These are phyloP conservation scores for Davidsoniella eucalypti DNA, from an alignment of 2,329 filamentous ascomycete species.

Conservation along the genomic window DNA sequence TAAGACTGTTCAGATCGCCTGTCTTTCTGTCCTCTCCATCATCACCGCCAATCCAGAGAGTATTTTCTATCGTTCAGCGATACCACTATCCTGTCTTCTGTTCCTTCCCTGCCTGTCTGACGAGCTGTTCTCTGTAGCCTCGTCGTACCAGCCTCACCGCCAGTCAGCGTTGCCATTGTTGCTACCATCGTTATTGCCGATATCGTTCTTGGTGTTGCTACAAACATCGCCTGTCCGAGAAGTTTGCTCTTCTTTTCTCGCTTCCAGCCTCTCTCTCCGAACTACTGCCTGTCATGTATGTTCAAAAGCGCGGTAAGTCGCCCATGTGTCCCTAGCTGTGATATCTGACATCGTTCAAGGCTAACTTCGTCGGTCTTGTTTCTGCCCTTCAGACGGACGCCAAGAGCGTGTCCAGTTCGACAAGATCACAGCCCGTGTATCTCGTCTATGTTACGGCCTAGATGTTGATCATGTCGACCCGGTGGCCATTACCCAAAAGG, in stretches of 20 bases:
- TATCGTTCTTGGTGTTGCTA: neutral
- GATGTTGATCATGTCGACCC: slow-evolving; percentile 92
- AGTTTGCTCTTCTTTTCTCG: slow-evolving; percentile 1
- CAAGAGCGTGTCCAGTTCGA: slow-evolving; percentile 99
- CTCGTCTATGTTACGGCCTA: slow-evolving; percentile 90
- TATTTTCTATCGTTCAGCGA: neutral
- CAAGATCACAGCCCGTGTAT: slow-evolving; percentile 98
- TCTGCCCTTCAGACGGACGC: slow-evolving; percentile 61
- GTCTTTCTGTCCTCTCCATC: slow-evolving; percentile 15
- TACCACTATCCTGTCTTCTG: neutral
- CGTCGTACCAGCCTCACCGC: neutral
- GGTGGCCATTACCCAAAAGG: slow-evolving; percentile 95
- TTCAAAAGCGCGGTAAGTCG: slow-evolving; percentile 44
- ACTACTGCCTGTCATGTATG: slow-evolving; percentile 34
- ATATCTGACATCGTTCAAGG: neutral
- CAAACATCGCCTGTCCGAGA: slow-evolving; percentile 2
- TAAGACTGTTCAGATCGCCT: slow-evolving; percentile 2
- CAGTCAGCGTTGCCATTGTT: neutral
- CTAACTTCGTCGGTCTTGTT: neutral
- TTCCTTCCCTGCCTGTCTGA: neutral
- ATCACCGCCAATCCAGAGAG: slow-evolving; percentile 14
- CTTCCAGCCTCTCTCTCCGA: slow-evolving; percentile 14
- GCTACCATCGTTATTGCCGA: neutral
- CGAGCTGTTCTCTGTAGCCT: neutral
- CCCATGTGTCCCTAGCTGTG: neutral